These are phyloP conservation scores for Fimicolochytrium jonesii DNA, from an alignment of 192 early-diverging fungal genomes.

Conservation along the genomic window DNA sequence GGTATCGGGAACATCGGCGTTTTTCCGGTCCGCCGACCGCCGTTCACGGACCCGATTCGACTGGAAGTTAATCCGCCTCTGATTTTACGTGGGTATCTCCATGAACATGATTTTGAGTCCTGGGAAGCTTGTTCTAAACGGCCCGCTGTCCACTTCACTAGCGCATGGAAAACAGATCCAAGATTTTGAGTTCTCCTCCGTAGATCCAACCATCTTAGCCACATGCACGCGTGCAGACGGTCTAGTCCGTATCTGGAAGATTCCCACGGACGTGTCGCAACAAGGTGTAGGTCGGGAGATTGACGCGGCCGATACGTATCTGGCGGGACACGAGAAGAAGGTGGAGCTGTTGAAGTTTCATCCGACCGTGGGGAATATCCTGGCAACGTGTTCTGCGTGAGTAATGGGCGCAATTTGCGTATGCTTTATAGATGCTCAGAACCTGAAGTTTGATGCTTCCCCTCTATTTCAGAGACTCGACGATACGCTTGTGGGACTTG, in stretches of 20 bases:
- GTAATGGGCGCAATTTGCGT: not conserved
- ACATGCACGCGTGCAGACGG: slow-evolving; percentile 12
- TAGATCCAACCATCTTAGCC: slow-evolving; percentile 2
- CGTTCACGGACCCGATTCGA: slow-evolving; percentile 4
- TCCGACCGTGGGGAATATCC: slow-evolving; percentile 17
- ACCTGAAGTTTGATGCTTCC: not conserved
- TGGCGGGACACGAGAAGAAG: slow-evolving; percentile 33
- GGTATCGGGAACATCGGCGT: slow-evolving; percentile 13
- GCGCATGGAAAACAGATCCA: slow-evolving; percentile 28
- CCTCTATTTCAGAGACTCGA: slow-evolving; percentile 26
- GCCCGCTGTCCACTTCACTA: not conserved
- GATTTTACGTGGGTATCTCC: slow-evolving; percentile 8
- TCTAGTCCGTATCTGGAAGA: slow-evolving; percentile 29
- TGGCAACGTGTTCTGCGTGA: slow-evolving; percentile 21
- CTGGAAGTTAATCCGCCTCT: slow-evolving; percentile 11
- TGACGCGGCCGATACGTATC: slow-evolving; percentile 19
- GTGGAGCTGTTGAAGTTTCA: slow-evolving; percentile 28
- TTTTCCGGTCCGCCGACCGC: slow-evolving; percentile 12
- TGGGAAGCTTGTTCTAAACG: not conserved
- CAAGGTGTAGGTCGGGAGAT: slow-evolving; percentile 12
- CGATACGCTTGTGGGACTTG: slow-evolving; percentile 30
- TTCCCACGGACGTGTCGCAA: slow-evolving; percentile 1
- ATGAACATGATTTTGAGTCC: not conserved
- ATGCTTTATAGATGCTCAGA: not conserved
- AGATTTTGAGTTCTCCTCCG: slow-evolving; percentile 17